These are phyloP conservation scores for Candida cerambycidarum DNA, from an alignment of 805 yeast genomes.

Conservation along the genomic window DNA sequence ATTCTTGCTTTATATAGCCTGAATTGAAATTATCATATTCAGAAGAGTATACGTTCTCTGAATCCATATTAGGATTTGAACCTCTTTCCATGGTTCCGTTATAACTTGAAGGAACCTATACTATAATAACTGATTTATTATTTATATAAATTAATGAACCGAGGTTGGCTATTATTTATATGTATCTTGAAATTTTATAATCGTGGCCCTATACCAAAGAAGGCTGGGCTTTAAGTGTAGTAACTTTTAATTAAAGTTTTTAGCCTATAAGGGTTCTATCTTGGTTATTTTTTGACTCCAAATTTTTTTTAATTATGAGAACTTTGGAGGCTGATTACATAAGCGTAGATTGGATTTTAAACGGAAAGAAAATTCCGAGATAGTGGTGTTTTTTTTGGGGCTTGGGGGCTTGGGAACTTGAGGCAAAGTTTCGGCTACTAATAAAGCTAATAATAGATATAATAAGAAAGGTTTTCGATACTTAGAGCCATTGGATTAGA, in stretches of 20 bases:
- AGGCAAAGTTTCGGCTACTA: too few species aligned
- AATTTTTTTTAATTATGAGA: slow-evolving; percentile 1
- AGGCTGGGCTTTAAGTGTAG: neutral
- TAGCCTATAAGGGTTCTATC: neutral
- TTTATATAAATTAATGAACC: neutral
- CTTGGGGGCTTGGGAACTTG: too few species aligned
- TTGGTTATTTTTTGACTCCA: neutral
- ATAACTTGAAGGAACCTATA: neutral
- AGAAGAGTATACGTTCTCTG: neutral
- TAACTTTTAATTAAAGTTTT: neutral
- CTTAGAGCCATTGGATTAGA: too few species aligned
- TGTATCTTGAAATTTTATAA: neutral
- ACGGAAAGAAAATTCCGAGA: neutral
- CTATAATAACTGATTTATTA: too few species aligned
- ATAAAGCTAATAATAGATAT: too few species aligned
- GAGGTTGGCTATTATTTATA: neutral
- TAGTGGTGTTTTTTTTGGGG: too few species aligned
- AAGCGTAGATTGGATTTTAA: neutral
- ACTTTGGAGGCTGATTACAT: neutral
- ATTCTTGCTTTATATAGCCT: slow-evolving; percentile 1
- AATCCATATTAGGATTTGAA: neutral
- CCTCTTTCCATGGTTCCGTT: slow-evolving; percentile 1
- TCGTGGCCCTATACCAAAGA: neutral
- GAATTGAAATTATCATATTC: neutral
- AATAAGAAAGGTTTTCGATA: too few species aligned